These are phyloP conservation scores for Nemania diffusa DNA, from an alignment of 2,329 filamentous ascomycete genomes.

Conservation along the genomic window DNA sequence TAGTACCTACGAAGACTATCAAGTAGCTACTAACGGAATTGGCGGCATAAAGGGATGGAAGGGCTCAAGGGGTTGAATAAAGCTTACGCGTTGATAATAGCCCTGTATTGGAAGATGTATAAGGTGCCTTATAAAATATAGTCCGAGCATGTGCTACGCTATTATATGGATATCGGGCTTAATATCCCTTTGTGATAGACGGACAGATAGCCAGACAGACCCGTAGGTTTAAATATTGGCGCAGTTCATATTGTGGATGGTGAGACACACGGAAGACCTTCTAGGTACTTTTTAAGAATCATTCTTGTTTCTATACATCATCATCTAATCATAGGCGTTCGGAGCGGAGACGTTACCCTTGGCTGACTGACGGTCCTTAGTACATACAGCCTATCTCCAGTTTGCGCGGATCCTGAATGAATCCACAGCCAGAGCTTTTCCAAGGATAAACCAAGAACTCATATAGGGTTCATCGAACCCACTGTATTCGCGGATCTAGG, in stretches of 20 bases:
- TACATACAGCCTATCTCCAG: background rate
- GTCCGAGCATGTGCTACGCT: too few species aligned
- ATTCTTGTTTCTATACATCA: background rate
- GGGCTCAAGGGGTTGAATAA: too few species aligned
- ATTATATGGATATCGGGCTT: too few species aligned
- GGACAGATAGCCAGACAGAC: too few species aligned
- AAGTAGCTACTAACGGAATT: background rate
- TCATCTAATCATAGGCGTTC: background rate
- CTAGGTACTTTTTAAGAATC: background rate
- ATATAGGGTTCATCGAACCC: slow-evolving; percentile 29
- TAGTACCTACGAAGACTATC: too few species aligned
- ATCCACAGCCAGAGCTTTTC: slow-evolving; percentile 10
- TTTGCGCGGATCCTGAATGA: background rate
- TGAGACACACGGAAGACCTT: background rate
- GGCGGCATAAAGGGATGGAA: background rate
- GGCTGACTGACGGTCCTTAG: background rate
- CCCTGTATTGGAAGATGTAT: too few species aligned
- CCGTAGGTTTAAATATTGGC: too few species aligned
- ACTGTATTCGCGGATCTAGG: slow-evolving; percentile 28
- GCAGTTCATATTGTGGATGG: background rate
- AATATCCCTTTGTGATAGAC: too few species aligned
- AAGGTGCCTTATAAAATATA: too few species aligned
- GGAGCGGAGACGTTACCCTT: background rate
- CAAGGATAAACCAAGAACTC: slow-evolving; percentile 12
- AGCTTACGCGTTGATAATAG: too few species aligned